These are phyloP conservation scores for Falciphora oryzae DNA, from an alignment of 2,329 filamentous ascomycete genomes.

Conservation along the genomic window DNA sequence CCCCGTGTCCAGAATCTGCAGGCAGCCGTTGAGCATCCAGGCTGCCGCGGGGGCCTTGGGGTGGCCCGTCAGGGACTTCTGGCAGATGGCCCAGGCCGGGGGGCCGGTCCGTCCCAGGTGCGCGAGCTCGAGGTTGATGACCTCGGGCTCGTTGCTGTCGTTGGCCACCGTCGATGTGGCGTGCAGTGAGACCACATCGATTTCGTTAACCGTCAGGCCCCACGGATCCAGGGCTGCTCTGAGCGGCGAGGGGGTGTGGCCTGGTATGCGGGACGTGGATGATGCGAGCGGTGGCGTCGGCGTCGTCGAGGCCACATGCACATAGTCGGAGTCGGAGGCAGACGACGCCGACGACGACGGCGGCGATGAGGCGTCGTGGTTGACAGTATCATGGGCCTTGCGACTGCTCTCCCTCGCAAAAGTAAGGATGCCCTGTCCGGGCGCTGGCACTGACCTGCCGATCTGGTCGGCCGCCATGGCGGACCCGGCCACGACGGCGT, in stretches of 20 bases:
- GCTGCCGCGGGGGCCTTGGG: constrained; percentile 30
- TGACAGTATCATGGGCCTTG: constrained; percentile 3
- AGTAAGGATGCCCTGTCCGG: constrained; percentile 30
- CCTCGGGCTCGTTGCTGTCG: constrained; percentile 32
- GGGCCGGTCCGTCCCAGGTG: constrained; percentile 31
- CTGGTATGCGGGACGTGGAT: constrained; percentile 74
- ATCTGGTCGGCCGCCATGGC: constrained; percentile 28
- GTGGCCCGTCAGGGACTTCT: constrained; percentile 34
- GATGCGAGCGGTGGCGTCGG: too few relatives aligned
- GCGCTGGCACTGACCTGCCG: constrained; percentile 32
- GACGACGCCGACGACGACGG: constrained; percentile 19
- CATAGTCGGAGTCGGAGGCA: too few relatives aligned
- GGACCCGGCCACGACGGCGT: constrained; percentile 26
- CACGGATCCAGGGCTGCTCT: constrained; percentile 94
- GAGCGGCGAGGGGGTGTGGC: constrained; percentile 85
- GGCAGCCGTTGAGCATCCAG: constrained; percentile 32
- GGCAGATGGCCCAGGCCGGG: constrained; percentile 25
- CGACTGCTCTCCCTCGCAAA: constrained; percentile 19
- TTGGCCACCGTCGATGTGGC: constrained; percentile 34
- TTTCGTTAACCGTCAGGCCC: constrained; percentile 95
- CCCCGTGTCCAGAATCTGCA: constrained; percentile 29
- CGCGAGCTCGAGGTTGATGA: constrained; percentile 28
- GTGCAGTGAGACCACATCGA: constrained; percentile 90
- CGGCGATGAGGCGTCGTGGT: too few relatives aligned
- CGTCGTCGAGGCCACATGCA: too few relatives aligned